Conservation (phyloP, 441 rosid genomes). For the Pelargonium australe region DNA sequence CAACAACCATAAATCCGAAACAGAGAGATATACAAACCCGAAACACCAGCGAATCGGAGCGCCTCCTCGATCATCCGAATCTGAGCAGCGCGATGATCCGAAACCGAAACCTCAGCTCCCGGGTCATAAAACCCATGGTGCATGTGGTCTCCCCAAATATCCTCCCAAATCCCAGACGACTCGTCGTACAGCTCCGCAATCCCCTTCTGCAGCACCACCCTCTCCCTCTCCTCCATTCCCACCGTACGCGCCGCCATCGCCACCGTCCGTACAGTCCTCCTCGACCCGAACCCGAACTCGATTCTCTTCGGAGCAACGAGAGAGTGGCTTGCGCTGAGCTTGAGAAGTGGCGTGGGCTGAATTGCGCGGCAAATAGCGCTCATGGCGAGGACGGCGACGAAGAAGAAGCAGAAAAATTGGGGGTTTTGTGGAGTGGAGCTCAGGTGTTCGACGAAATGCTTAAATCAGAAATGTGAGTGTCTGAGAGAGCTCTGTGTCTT, state of each 20-base stretch:
- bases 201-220: constrained; percentile 37
- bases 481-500: too few species aligned
- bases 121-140: constrained; percentile 81
- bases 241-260: not conserved
- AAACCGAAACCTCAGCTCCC: constrained; percentile 29
- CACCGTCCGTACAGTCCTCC: not conserved
- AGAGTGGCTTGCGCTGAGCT: not conserved
- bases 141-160: constrained; percentile 92
- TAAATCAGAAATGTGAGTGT: too few species aligned
- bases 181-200: constrained; percentile 78
- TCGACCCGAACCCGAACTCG: not conserved
- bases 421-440: not conserved
- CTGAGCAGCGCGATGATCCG: constrained; percentile 67
- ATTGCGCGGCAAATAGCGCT: not conserved
- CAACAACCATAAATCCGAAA: not conserved
- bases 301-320: not conserved
- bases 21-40: constrained; percentile 30
- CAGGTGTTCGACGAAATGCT: too few species aligned
- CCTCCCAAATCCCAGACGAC: constrained; percentile 76
- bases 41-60: constrained; percentile 56
- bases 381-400: not conserved
- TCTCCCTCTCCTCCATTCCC: not conserved
- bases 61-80: constrained; percentile 82
- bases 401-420: not conserved
- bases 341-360: not conserved